Evolutionary conservation across 352 stramenopile genomes (phyloP), one percentile per base, ranked within the genome.

Genomic region (Stramenopiles sp.): DNA sequence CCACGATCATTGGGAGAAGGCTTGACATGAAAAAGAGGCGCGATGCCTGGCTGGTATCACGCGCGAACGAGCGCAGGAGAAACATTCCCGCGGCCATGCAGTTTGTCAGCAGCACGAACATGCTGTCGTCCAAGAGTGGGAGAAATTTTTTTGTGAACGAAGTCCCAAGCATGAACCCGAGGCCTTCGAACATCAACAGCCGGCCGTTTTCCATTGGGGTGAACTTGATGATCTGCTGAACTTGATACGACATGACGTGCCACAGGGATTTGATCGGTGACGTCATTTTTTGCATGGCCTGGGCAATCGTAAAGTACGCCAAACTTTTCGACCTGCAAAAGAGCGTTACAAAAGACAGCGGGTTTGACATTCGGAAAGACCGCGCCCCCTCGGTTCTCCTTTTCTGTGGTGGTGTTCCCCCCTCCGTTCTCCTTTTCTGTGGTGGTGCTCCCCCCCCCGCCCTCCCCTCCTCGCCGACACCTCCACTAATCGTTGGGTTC

Each of bases 211-310:
- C 25, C 25, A 63, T 18, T 63, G 43, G 12, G 25, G 43, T 63
- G 25, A 63, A 63, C 25, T 63, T 25, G 12, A 63, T 18, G 12
- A 63, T 63, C 25, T 63, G 43, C 25, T 63, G 43, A 25, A 63
- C 43, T 63, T 63, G 43, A 63, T 63, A 63, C 12, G 12, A 18
- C 43, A 63, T 18, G 12, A 63, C 43, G 25, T 25, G 12, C 43
- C 43, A 63, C 43, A 63, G 12, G 43, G 43, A 63, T 63, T 63
- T 63, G 12, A 63, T 63, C 25, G 43, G 43, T 18, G 43, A 63
- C 12, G 43, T 63, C 43, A 63, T 63, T 63, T 63, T 63, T 63
- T 63, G 43, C 43, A 12, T 63, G 43, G 43, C 43, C 25, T 63
- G 43, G 12, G 43, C 43, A 63, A 63, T 63, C 25, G 43, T 18